A percentile compares a stretch with the other conserved stretches of the same genome.
phyloP scores from a whole-genome alignment of 352 stramenopile species.

The Phytophthora palmivora region DNA sequence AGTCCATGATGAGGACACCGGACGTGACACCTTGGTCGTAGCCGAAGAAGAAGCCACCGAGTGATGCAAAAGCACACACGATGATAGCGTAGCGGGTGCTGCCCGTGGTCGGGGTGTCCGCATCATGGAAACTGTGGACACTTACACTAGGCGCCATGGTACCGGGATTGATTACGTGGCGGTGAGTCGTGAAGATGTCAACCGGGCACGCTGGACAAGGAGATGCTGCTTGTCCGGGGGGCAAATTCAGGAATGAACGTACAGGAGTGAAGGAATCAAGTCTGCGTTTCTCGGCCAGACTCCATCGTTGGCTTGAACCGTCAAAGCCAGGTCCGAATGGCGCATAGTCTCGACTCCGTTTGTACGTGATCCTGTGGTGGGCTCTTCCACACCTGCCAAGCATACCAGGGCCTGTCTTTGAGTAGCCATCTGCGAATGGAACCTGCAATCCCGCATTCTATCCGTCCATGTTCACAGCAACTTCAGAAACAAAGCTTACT shows the following conservation, averaged over 20 bases:
- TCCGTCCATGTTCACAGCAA: slow-evolving; percentile 14
- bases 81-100: slow-evolving; percentile 43
- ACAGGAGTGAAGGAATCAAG: slow-evolving; percentile 25
- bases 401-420: slow-evolving; percentile 21
- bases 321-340: slow-evolving; percentile 20
- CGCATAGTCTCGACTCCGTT: slow-evolving; percentile 30
- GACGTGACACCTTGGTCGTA: slow-evolving; percentile 38
- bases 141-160: slow-evolving; percentile 24
- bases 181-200: slow-evolving; percentile 21
- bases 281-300: slow-evolving; percentile 14
- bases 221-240: slow-evolving; percentile 15
- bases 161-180: slow-evolving; percentile 7
- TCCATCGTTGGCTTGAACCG: slow-evolving; percentile 20
- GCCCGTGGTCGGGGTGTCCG: slow-evolving; percentile 34
- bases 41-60: slow-evolving; percentile 39
- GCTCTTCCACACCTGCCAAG: slow-evolving; percentile 20
- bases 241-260: slow-evolving; percentile 37
- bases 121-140: slow-evolving; percentile 31
- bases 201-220: background rate
- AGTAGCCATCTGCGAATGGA: slow-evolving; percentile 28
- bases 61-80: slow-evolving; percentile 33
- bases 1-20: slow-evolving; percentile 42
- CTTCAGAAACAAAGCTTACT: slow-evolving; percentile 24
- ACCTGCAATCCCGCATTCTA: slow-evolving; percentile 23
- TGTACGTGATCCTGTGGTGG: slow-evolving; percentile 15